Evolutionary conservation across 305 asterid genomes (phyloP).

Genomic region (Fraxinus latifolia): DNA sequence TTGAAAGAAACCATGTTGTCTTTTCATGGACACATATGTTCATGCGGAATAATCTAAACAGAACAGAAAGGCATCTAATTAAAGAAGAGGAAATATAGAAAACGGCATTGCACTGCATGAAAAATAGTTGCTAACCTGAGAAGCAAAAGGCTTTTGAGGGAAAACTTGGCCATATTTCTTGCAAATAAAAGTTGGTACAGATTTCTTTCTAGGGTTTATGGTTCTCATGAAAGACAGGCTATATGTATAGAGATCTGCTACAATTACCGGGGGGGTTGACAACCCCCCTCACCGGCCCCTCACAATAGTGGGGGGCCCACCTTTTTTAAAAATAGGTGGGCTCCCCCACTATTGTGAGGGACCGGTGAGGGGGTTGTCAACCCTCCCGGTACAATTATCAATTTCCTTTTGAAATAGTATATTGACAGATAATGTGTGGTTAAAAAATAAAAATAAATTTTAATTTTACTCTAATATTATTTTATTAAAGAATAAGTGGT

Average conservation of each 20-base stretch:
- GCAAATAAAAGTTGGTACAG: not conserved
- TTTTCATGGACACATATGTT: not conserved
- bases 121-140: conserved; percentile 22
- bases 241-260: not conserved
- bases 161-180: conserved; percentile 20
- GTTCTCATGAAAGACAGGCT: not conserved
- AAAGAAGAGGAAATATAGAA: not conserved
- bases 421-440: no score
- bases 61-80: not conserved
- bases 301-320: no score
- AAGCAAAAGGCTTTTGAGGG: conserved; percentile 21
- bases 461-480: no score
- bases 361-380: no score
- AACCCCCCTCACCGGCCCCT: no score
- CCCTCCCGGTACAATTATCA: no score
- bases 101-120: not conserved
- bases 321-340: no score
- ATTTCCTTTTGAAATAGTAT: no score
- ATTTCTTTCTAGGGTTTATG: not conserved
- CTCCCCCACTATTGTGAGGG: no score
- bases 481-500: no score
- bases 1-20: not conserved
- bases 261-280: no score
- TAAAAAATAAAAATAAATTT: no score
- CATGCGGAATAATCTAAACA: not conserved